A percentile compares a stretch with the other conserved stretches of the same genome.
phyloP scores from a whole-genome alignment of 768 basidiomycete genomes.

The Cystobasidium ongulense region DNA sequence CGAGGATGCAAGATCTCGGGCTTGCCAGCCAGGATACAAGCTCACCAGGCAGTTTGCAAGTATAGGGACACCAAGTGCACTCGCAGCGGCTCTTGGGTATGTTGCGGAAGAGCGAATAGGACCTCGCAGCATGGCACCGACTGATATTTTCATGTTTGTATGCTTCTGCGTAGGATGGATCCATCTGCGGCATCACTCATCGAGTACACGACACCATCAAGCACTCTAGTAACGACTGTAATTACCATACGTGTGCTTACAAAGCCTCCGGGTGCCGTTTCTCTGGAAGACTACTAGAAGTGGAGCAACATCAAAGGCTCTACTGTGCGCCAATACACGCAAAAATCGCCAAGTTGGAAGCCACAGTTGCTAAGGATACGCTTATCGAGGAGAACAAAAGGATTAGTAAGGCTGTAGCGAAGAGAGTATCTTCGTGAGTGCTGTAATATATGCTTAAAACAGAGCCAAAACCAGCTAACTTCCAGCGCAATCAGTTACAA shows the following conservation, averaged over 20 bases:
- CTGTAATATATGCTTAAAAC: background rate
- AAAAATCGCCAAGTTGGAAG: background rate
- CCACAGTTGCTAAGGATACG: background rate
- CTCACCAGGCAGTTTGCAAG: background rate
- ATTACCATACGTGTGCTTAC: background rate
- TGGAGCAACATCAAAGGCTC: background rate
- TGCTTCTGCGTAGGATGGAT: background rate
- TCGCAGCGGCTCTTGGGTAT: background rate
- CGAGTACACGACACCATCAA: background rate
- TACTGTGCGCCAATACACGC: slow-evolving; percentile 7
- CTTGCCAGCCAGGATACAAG: background rate
- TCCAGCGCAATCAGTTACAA: background rate
- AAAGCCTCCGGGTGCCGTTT: background rate
- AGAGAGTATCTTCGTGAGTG: background rate
- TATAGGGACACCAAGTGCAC: background rate
- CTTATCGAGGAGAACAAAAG: background rate
- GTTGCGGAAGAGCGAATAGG: background rate
- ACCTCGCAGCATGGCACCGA: background rate
- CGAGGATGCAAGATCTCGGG: background rate
- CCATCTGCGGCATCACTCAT: background rate
- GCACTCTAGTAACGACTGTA: background rate
- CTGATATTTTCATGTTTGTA: no score
- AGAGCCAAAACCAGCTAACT: background rate
- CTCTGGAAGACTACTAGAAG: background rate
- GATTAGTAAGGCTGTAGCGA: background rate